phyloP scores from a whole-genome alignment of 106 monocot genomes.

The Platanthera zijinensis region DNA sequence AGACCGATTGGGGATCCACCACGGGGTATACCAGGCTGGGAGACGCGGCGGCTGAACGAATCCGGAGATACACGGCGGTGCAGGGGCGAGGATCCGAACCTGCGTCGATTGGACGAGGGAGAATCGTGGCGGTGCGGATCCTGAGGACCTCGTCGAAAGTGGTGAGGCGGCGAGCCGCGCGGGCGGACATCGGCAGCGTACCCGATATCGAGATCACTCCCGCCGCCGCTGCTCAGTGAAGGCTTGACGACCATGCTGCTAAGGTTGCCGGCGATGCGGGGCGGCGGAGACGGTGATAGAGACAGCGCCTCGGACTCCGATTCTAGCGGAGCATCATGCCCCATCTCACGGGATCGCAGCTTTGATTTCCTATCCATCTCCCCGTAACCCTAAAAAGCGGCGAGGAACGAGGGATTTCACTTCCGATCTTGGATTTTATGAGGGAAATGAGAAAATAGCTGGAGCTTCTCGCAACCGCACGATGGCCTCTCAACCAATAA shows the following conservation, averaged over 20 bases:
- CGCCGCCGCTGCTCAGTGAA: conserved; percentile 9
- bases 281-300: conserved; percentile 11
- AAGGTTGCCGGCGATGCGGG: conserved; percentile 12
- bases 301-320: conserved; percentile 12
- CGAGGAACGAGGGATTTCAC: background rate
- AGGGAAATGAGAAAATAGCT: no score
- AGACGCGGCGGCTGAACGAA: conserved; percentile 5
- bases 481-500: no score
- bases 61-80: conserved; percentile 3
- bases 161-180: background rate
- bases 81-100: conserved; percentile 5
- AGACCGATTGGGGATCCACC: conserved; percentile 4
- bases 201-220: conserved; percentile 10
- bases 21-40: conserved; percentile 1
- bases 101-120: conserved; percentile 13
- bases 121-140: conserved; percentile 9
- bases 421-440: background rate
- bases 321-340: conserved; percentile 7
- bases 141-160: background rate
- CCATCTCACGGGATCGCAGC: conserved; percentile 23
- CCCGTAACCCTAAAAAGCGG: background rate
- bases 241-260: conserved; percentile 46
- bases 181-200: conserved; percentile 6
- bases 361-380: background rate
- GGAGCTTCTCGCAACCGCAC: no score